A percentile compares a stretch with the other conserved stretches of the same genome.
phyloP scores from a whole-genome alignment of 495 filamentous ascomycete species.

The Xylaria flabelliformis region DNA sequence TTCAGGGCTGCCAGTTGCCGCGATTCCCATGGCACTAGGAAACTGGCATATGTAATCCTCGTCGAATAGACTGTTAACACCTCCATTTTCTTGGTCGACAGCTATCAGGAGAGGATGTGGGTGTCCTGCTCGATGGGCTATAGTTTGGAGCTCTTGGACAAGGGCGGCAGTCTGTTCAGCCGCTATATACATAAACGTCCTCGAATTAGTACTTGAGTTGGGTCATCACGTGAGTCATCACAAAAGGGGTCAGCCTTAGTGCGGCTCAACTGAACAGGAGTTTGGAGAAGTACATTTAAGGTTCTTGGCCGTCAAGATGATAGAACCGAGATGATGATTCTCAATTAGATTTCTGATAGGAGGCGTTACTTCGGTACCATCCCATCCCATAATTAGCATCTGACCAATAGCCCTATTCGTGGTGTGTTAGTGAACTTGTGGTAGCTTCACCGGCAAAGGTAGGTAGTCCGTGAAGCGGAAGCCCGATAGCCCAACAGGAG shows the following conservation, averaged over 20 bases:
- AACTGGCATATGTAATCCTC: constrained; percentile 91
- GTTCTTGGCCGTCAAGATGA: constrained; percentile 88
- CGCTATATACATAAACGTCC: constrained; percentile 53
- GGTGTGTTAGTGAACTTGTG: constrained; percentile 34
- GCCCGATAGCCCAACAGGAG: constrained; percentile 13
- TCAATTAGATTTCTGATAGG: constrained; percentile 86
- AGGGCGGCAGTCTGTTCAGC: constrained; percentile 82
- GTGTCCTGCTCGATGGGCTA: constrained; percentile 85
- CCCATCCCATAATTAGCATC: constrained; percentile 95
- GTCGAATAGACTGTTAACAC: constrained; percentile 91
- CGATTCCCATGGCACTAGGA: constrained; percentile 88
- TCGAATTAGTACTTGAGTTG: constrained; percentile 31
- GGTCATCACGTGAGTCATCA: background rate
- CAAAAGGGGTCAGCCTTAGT: constrained; percentile 11
- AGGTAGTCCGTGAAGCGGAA: constrained; percentile 6
- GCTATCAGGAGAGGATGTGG: constrained; percentile 83
- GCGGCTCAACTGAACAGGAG: constrained; percentile 10
- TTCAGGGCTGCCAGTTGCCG: constrained; percentile 78
- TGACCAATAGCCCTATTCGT: constrained; percentile 74
- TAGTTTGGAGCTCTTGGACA: constrained; percentile 84
- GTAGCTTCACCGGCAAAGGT: background rate
- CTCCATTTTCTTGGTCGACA: constrained; percentile 92
- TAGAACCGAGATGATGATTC: constrained; percentile 82
- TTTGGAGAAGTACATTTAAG: constrained; percentile 70
- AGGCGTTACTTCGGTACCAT: constrained; percentile 84